Evolutionary conservation across 2,329 filamentous ascomycete species (phyloP).

Genomic region (Onygena corvina): DNA sequence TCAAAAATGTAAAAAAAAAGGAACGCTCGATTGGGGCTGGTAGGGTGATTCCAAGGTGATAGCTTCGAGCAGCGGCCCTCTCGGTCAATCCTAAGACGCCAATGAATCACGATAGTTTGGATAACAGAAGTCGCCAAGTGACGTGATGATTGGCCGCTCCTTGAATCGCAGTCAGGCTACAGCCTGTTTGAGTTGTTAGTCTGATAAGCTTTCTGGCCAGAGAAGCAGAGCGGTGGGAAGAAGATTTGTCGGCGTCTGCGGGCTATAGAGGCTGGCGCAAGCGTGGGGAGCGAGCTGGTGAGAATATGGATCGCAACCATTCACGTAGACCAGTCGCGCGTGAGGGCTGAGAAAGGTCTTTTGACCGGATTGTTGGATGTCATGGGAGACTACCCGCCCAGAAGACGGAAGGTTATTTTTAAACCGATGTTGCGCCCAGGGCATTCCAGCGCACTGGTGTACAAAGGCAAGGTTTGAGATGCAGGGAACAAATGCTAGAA

Average conservation of each 20-base stretch:
- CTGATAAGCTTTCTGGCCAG: background rate
- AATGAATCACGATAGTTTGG: slow-evolving; percentile 7
- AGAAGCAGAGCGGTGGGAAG: slow-evolving; percentile 43
- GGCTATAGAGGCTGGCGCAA: slow-evolving; percentile 11
- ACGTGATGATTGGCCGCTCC: slow-evolving; percentile 12
- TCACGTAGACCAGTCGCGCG: background rate
- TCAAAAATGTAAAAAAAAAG: slow-evolving; percentile 6
- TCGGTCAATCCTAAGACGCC: background rate
- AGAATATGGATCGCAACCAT: slow-evolving; percentile 7
- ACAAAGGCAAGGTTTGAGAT: background rate
- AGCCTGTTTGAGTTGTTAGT: slow-evolving; percentile 3
- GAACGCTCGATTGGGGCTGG: slow-evolving; percentile 14
- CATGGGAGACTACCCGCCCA: slow-evolving; percentile 7
- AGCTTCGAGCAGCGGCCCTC: background rate
- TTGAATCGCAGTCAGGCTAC: background rate
- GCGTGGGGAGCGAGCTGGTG: background rate
- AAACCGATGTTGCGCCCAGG: slow-evolving; percentile 1
- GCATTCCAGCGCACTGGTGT: slow-evolving; percentile 4
- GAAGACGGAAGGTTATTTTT: slow-evolving; percentile 7
- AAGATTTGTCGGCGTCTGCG: slow-evolving; percentile 36
- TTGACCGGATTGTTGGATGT: slow-evolving; percentile 5
- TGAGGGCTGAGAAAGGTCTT: slow-evolving; percentile 3
- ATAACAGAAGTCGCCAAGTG: slow-evolving; percentile 9
- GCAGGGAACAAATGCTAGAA: slow-evolving; percentile 2
- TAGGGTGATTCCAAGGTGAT: background rate